Conservation (phyloP, 495 filamentous ascomycete species). For the Talaromyces thailandensis region DNA sequence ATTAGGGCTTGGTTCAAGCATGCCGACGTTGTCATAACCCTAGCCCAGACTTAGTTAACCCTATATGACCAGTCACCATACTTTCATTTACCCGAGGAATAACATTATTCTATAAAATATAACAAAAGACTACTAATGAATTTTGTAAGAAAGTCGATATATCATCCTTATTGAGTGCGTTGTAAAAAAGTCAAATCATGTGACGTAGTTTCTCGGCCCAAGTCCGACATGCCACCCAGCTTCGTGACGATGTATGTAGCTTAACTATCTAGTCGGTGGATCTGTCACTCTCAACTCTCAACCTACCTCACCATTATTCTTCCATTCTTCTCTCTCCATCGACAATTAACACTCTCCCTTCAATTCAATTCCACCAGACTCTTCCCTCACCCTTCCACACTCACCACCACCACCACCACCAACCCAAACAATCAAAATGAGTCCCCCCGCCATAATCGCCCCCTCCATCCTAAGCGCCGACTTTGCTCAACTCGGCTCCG, state of each 20-base stretch:
- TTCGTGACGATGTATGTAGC: not conserved
- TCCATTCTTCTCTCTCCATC: not conserved
- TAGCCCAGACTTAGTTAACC: too few relatives aligned
- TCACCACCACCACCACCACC: not conserved
- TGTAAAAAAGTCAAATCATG: not conserved
- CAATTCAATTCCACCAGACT: not conserved
- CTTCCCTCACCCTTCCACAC: not conserved
- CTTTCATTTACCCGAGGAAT: too few relatives aligned
- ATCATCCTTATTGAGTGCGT: not conserved
- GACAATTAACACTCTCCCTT: not conserved
- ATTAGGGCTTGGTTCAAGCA: not conserved
- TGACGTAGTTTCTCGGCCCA: not conserved
- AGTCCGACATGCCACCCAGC: not conserved
- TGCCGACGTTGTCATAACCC: too few relatives aligned
- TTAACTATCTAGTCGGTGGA: not conserved
- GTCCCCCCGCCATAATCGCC: slow-evolving; percentile 85
- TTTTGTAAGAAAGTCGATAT: not conserved
- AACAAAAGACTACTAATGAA: not conserved
- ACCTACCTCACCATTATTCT: not conserved
- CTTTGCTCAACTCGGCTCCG: slow-evolving; percentile 77
- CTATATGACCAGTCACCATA: too few relatives aligned
- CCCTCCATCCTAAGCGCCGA: slow-evolving; percentile 96
- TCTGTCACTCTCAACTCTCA: not conserved
- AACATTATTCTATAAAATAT: not conserved
- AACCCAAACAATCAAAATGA: slow-evolving; percentile 44